These are phyloP conservation scores for Infundibulicybe gibba DNA, from an alignment of 768 basidiomycete species.

Conservation along the genomic window DNA sequence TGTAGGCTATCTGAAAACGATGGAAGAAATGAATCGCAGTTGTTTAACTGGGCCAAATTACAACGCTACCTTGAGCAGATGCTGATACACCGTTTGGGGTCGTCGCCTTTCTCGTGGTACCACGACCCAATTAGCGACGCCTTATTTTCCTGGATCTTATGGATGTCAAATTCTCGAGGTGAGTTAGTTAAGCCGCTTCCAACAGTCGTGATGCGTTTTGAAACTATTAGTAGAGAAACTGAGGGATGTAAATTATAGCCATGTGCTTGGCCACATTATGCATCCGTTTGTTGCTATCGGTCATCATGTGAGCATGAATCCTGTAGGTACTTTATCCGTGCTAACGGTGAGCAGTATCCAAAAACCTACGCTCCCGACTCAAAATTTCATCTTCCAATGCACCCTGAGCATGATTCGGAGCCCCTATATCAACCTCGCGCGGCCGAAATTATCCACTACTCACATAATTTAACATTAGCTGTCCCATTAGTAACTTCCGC, in stretches of 20 bases:
- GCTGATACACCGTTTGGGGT: conserved; percentile 10
- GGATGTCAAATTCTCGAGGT: conserved; percentile 41
- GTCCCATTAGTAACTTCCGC: conserved; percentile 37
- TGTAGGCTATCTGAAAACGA: conserved; percentile 45
- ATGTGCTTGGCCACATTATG: conserved; percentile 24
- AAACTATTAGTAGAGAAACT: too few species aligned
- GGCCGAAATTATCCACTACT: conserved; percentile 34
- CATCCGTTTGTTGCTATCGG: conserved; percentile 38
- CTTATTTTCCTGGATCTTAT: conserved; percentile 41
- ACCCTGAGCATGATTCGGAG: conserved; percentile 16
- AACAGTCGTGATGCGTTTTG: too few species aligned
- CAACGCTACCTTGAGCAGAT: conserved; percentile 17
- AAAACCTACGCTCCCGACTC: conserved; percentile 39
- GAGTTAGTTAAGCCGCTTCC: conserved; percentile 10
- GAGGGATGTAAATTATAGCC: too few species aligned
- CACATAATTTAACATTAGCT: conserved; percentile 33
- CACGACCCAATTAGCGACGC: conserved; percentile 31
- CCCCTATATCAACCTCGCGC: conserved; percentile 15
- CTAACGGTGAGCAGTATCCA: conserved; percentile 26
- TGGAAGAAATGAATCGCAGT: conserved; percentile 39
- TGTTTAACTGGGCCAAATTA: conserved; percentile 37
- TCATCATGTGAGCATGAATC: conserved; percentile 35
- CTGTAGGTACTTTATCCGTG: not conserved
- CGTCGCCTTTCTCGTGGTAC: conserved; percentile 13
- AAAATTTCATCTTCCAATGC: conserved; percentile 38